These are phyloP conservation scores for Globisporangium cylindrosporum DNA, from an alignment of 352 stramenopile species.

Conservation along the genomic window DNA sequence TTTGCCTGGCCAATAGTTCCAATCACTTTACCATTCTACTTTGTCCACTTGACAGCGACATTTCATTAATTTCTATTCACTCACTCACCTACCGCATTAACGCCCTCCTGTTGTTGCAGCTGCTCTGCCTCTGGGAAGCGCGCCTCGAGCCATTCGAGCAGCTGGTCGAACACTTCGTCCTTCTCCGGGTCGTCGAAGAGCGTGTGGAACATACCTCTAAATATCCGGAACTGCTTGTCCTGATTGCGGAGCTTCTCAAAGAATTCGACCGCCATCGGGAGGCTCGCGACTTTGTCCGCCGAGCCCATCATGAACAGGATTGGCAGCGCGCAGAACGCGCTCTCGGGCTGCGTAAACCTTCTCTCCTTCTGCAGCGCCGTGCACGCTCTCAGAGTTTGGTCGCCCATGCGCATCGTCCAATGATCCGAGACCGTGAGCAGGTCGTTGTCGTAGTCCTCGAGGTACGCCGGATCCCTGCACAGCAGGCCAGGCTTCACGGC, in stretches of 20 bases:
- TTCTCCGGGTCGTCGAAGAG: conserved; percentile 62
- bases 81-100: background rate
- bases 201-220: conserved; percentile 48
- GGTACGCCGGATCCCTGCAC: conserved; percentile 23
- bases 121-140: background rate
- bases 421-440: conserved; percentile 18
- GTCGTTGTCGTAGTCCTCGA: conserved; percentile 18
- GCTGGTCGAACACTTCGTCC: conserved; percentile 31
- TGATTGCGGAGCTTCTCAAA: conserved; percentile 22
- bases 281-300: conserved; percentile 45
- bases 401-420: conserved; percentile 35
- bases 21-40: too few relatives aligned
- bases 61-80: background rate
- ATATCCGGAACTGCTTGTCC: conserved; percentile 58
- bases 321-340: conserved; percentile 23
- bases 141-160: background rate
- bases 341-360: conserved; percentile 26
- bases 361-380: conserved; percentile 23
- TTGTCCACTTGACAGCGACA: too few relatives aligned
- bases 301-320: conserved; percentile 38
- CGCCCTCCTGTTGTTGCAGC: background rate
- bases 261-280: conserved; percentile 38
- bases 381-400: conserved; percentile 36
- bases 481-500: conserved; percentile 25
- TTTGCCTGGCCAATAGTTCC: too few relatives aligned